Percentiles rank a stretch among this genome's conserved stretches.
These are phyloP conservation scores for Eutypa lata DNA, from an alignment of 2,329 filamentous ascomycete species.

Conservation along the genomic window DNA sequence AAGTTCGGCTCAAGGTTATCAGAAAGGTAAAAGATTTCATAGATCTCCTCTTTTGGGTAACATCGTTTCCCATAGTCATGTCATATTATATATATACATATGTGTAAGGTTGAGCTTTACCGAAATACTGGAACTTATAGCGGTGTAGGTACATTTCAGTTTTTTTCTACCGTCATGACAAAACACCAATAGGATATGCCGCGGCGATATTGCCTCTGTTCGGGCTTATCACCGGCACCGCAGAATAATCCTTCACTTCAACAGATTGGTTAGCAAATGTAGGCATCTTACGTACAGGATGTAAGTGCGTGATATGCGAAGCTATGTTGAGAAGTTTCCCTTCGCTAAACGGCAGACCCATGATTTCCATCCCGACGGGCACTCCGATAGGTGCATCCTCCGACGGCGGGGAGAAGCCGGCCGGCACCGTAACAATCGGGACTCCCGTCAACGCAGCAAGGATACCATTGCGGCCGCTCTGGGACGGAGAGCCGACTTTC, in stretches of 20 bases:
- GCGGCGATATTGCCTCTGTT: slow-evolving; percentile 37
- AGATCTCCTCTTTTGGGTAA: too few species aligned
- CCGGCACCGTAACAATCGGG: slow-evolving; percentile 45
- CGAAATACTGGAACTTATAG: background rate
- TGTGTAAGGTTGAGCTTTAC: background rate
- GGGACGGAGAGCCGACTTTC: slow-evolving; percentile 51
- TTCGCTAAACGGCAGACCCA: slow-evolving; percentile 56
- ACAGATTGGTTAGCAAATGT: slow-evolving; percentile 38
- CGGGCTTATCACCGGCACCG: slow-evolving; percentile 43
- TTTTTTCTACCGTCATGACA: slow-evolving; percentile 15
- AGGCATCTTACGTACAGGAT: slow-evolving; percentile 44
- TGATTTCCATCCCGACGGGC: slow-evolving; percentile 63
- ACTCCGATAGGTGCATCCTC: slow-evolving; percentile 52
- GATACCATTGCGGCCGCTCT: slow-evolving; percentile 53
- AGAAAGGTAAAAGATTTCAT: too few species aligned
- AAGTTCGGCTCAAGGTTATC: too few species aligned
- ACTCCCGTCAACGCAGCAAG: slow-evolving; percentile 38
- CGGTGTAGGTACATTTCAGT: background rate
- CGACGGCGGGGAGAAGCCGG: slow-evolving; percentile 48
- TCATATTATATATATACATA: background rate
- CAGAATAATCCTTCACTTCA: slow-evolving; percentile 34
- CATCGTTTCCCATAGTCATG: too few species aligned
- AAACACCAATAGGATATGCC: slow-evolving; percentile 46
- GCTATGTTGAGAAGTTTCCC: slow-evolving; percentile 51
- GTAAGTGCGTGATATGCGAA: slow-evolving; percentile 44